A percentile compares a stretch with the other conserved stretches of the same genome.
phyloP scores from a whole-genome alignment of 306 rosid species.

The Lathyrus sativus region DNA sequence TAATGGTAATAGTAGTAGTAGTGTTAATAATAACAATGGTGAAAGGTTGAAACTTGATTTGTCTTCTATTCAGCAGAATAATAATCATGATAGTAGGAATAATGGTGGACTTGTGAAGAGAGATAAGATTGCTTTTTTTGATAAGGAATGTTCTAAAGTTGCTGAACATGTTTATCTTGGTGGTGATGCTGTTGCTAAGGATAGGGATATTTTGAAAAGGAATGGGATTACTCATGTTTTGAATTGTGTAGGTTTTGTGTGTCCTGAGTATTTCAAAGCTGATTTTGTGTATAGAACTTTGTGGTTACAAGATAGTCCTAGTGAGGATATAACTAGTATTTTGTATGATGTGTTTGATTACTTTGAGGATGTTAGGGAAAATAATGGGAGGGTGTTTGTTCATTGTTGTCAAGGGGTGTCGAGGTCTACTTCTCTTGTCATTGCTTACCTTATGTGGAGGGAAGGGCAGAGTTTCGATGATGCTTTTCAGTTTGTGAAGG shows the following conservation, averaged over 20 bases:
- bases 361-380: constrained; percentile 97
- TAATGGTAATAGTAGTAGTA: not conserved
- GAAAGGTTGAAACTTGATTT: constrained; percentile 97
- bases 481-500: constrained; percentile 98
- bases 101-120: constrained; percentile 91
- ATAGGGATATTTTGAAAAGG: constrained; percentile 80
- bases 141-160: constrained; percentile 93
- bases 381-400: constrained; percentile 88
- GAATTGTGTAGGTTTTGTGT: constrained; percentile 96
- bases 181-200: constrained; percentile 98
- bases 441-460: constrained; percentile 99
- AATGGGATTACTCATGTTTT: constrained; percentile 90
- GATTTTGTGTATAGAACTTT: constrained; percentile 92
- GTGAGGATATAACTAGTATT: constrained; percentile 96
- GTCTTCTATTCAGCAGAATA: constrained; percentile 77
- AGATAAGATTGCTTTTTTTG: constrained; percentile 97
- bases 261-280: constrained; percentile 89
- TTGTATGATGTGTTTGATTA: constrained; percentile 94
- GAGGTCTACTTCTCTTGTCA: constrained; percentile 94
- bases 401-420: constrained; percentile 99
- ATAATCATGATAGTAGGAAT: constrained; percentile 50
- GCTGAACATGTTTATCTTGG: constrained; percentile 95
- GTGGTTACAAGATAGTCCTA: constrained; percentile 97
- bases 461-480: constrained; percentile 99
- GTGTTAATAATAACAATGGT: constrained; percentile 42